phyloP scores from a whole-genome alignment of 2,329 filamentous ascomycete species.

The Colletotrichum higginsianum region DNA sequence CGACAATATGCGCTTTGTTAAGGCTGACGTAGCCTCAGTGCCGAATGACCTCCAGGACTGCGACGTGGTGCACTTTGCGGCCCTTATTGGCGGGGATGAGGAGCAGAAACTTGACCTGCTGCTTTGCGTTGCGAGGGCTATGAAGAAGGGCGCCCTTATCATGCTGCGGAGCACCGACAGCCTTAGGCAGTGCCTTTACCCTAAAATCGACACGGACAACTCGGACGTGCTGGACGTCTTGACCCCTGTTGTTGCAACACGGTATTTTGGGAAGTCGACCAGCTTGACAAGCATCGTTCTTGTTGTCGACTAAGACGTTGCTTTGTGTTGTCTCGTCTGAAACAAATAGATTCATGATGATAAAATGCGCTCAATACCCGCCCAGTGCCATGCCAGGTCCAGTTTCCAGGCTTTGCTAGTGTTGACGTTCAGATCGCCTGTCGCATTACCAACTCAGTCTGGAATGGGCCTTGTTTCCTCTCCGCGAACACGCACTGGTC shows the following conservation, averaged over 20 bases:
- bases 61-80: background rate
- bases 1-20: background rate
- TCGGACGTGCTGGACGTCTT: background rate
- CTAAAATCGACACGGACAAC: background rate
- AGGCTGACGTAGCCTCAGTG: background rate
- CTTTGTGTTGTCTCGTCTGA: no score
- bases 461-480: no score
- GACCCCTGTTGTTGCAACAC: background rate
- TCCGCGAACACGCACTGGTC: no score
- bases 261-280: background rate
- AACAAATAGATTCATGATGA: no score
- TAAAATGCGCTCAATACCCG: no score
- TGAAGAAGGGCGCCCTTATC: background rate
- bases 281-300: background rate
- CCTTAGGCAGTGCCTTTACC: background rate
- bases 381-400: no score
- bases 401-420: no score
- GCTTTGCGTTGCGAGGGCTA: background rate
- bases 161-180: background rate
- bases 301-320: background rate
- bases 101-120: background rate
- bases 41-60: background rate
- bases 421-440: no score
- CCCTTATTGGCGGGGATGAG: background rate
- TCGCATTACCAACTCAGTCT: no score